phyloP scores from a whole-genome alignment of 495 filamentous ascomycete genomes.

The Jackrogersella multiformis region DNA sequence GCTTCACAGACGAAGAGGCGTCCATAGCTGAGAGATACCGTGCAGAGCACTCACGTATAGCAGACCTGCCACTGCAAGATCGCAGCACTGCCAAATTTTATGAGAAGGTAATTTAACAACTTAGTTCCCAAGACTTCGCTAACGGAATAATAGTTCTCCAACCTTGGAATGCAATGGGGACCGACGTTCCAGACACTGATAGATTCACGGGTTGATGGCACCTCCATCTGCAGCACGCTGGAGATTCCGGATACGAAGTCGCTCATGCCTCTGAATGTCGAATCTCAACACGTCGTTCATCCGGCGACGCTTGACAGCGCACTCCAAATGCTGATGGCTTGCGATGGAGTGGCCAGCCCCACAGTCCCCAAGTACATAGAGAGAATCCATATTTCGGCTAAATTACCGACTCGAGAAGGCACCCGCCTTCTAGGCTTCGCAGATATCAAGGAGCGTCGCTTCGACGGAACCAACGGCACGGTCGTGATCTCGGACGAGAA shows the following conservation, averaged over 20 bases:
- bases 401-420: slow-evolving; percentile 33
- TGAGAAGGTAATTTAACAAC: slow-evolving; percentile 17
- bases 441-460: slow-evolving; percentile 40
- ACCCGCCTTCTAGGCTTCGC: slow-evolving; percentile 36
- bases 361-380: slow-evolving; percentile 46
- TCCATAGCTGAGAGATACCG: slow-evolving; percentile 32
- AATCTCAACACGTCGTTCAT: slow-evolving; percentile 54
- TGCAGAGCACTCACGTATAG: slow-evolving; percentile 36
- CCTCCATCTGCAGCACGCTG: slow-evolving; percentile 36
- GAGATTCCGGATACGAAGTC: slow-evolving; percentile 48
- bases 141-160: slow-evolving; percentile 24
- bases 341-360: slow-evolving; percentile 36
- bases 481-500: slow-evolving; percentile 41
- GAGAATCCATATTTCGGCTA: slow-evolving; percentile 39
- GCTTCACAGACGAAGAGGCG: slow-evolving; percentile 36
- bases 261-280: slow-evolving; percentile 50
- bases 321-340: slow-evolving; percentile 46
- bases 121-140: not conserved
- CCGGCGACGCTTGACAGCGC: slow-evolving; percentile 52
- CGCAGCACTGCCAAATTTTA: slow-evolving; percentile 38
- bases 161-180: slow-evolving; percentile 47
- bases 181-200: slow-evolving; percentile 42
- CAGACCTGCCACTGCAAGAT: slow-evolving; percentile 9
- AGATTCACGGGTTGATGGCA: slow-evolving; percentile 31
- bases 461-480: slow-evolving; percentile 41